These are phyloP conservation scores for Pleurostoma richardsiae DNA, from an alignment of 2,329 filamentous ascomycete species.

Conservation along the genomic window DNA sequence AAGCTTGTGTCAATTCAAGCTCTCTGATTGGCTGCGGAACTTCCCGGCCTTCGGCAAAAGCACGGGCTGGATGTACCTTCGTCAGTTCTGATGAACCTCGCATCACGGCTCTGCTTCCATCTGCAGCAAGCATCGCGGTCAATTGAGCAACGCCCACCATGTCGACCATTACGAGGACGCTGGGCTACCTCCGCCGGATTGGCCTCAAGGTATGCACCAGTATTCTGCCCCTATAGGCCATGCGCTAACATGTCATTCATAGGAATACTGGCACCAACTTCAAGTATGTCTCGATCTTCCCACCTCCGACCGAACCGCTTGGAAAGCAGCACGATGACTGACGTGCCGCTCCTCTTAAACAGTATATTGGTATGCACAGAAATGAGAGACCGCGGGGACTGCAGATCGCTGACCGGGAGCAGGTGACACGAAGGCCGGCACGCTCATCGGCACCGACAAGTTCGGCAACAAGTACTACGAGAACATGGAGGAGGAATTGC, in stretches of 20 bases:
- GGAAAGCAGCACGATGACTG: slow-evolving; percentile 9
- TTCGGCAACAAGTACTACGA: slow-evolving; percentile 98
- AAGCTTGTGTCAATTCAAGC: slow-evolving; percentile 6
- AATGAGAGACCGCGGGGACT: too few species aligned
- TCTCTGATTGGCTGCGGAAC: slow-evolving; percentile 14
- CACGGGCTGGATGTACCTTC: background rate
- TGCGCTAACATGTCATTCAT: slow-evolving; percentile 29
- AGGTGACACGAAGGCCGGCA: slow-evolving; percentile 97
- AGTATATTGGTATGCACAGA: slow-evolving; percentile 51
- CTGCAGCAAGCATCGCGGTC: slow-evolving; percentile 8
- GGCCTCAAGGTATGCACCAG: slow-evolving; percentile 70
- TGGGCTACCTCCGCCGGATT: slow-evolving; percentile 81
- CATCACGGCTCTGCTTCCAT: slow-evolving; percentile 11
- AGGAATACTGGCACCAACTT: slow-evolving; percentile 92
- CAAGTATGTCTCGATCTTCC: slow-evolving; percentile 59
- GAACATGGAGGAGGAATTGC: slow-evolving; percentile 90
- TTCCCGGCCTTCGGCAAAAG: slow-evolving; percentile 2
- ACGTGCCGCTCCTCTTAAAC: slow-evolving; percentile 13
- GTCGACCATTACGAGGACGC: slow-evolving; percentile 85
- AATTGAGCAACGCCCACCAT: slow-evolving; percentile 50
- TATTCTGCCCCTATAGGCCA: background rate
- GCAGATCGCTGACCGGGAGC: slow-evolving; percentile 9
- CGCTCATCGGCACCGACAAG: slow-evolving; percentile 76
- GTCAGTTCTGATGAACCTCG: slow-evolving; percentile 7
- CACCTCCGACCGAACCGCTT: slow-evolving; percentile 4